phyloP scores from a whole-genome alignment of 805 yeast species.

The Metschnikowia chrysomelidarum region DNA sequence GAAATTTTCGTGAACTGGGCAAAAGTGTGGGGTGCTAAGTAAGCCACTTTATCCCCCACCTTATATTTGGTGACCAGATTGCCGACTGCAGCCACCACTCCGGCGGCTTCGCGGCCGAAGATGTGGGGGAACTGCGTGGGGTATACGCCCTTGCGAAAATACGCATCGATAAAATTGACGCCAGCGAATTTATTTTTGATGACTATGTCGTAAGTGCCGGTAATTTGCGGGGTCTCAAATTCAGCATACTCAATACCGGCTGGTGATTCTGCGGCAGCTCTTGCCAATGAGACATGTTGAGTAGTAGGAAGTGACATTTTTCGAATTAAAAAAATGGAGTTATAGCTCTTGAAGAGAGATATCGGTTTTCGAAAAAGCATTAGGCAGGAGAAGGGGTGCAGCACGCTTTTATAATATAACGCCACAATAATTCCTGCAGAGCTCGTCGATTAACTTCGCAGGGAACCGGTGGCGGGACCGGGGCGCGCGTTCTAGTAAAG shows the following conservation, averaged over 20 bases:
- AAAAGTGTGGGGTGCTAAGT: conserved; percentile 50
- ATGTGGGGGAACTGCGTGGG: conserved; percentile 57
- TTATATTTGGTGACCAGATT: conserved; percentile 48
- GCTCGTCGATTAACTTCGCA: too few relatives aligned
- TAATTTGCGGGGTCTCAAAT: conserved; percentile 56
- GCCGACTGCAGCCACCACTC: conserved; percentile 67
- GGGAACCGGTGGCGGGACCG: too few relatives aligned
- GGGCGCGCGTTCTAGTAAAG: too few relatives aligned
- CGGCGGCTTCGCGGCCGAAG: conserved; percentile 74
- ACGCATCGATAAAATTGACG: conserved; percentile 77
- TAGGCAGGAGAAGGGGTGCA: too few relatives aligned
- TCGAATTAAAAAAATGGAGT: not conserved
- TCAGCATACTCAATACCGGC: conserved; percentile 62
- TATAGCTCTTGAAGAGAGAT: too few relatives aligned
- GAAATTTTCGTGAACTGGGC: conserved; percentile 67
- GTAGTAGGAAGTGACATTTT: conserved; percentile 44
- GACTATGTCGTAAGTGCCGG: conserved; percentile 53
- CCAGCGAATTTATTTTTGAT: conserved; percentile 78
- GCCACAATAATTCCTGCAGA: too few relatives aligned
- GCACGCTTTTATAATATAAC: too few relatives aligned
- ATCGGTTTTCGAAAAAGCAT: too few relatives aligned
- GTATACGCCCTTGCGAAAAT: conserved; percentile 78
- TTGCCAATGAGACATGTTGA: conserved; percentile 55
- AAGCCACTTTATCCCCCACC: conserved; percentile 73
- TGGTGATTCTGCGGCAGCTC: conserved; percentile 51